Evolutionary conservation across 2,329 filamentous ascomycete species (phyloP).

Genomic region (Calonectria montana): DNA sequence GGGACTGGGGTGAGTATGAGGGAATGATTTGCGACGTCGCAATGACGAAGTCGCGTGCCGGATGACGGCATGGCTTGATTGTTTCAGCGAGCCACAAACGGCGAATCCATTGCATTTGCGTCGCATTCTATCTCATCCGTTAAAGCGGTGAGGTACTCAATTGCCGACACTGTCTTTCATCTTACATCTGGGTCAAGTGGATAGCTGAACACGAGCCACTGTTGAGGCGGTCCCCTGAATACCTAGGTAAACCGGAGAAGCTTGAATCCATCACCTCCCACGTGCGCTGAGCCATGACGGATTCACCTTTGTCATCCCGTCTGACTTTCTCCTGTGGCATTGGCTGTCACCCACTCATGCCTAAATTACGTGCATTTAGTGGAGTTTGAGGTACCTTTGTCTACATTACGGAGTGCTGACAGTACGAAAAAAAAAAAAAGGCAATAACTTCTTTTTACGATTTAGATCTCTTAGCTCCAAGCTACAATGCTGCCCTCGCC

Average conservation of each 20-base stretch:
- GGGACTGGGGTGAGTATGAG: background rate
- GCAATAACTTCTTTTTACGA: no score
- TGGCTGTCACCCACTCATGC: background rate
- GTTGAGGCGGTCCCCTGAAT: background rate
- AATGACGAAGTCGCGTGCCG: background rate
- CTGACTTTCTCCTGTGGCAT: background rate
- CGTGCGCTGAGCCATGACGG: slow-evolving; percentile 22
- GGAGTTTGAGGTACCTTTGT: background rate
- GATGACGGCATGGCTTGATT: slow-evolving; percentile 5
- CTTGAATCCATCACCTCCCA: background rate
- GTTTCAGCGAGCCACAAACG: slow-evolving; percentile 6
- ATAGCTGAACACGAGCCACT: background rate
- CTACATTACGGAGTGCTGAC: background rate
- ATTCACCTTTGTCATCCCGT: slow-evolving; percentile 22
- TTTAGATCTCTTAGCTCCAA: background rate
- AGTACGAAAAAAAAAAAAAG: no score
- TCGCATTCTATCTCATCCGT: background rate
- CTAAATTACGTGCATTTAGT: background rate
- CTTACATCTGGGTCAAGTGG: background rate
- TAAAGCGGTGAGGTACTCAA: background rate
- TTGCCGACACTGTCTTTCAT: background rate
- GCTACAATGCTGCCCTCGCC: background rate
- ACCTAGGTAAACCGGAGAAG: slow-evolving; percentile 6
- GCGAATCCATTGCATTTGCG: background rate
- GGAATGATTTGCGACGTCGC: background rate